Percentiles rank a stretch among this genome's conserved stretches.
phyloP scores from a whole-genome alignment of 805 yeast species.

The Ogataea trehaloabstinens region DNA sequence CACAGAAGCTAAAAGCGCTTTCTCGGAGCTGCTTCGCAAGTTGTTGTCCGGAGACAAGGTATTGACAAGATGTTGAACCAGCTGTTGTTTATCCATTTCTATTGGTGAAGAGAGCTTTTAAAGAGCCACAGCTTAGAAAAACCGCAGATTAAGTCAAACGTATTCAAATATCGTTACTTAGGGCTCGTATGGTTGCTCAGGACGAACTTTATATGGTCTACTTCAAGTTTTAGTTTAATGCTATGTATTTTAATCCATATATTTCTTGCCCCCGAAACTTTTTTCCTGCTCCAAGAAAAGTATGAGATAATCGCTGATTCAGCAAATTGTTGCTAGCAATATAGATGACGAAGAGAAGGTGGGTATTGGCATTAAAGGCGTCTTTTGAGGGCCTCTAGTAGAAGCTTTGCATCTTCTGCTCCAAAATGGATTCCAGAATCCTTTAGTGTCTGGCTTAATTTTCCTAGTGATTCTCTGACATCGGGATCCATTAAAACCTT shows the following conservation, averaged over 20 bases:
- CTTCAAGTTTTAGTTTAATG: no score
- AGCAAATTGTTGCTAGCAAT: no score
- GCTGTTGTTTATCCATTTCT: slow-evolving; percentile 42
- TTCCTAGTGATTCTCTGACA: slow-evolving; percentile 21
- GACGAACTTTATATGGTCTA: no score
- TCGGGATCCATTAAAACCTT: slow-evolving; percentile 29
- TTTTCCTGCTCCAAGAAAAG: no score
- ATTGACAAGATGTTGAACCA: slow-evolving; percentile 45
- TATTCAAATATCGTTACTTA: background rate
- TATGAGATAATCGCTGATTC: no score
- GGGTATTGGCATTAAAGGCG: background rate
- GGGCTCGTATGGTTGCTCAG: background rate
- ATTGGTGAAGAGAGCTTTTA: no score
- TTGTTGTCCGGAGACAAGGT: slow-evolving; percentile 46
- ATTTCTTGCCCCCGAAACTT: no score
- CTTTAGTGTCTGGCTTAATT: slow-evolving; percentile 22
- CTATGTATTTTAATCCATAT: no score
- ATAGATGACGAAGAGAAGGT: no score
- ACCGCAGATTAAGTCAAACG: background rate
- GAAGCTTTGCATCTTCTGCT: slow-evolving; percentile 25
- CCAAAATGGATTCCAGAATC: slow-evolving; percentile 23
- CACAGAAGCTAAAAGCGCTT: slow-evolving; percentile 38
- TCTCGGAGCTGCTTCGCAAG: slow-evolving; percentile 43
- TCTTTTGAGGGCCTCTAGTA: slow-evolving; percentile 21
- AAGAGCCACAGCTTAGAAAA: background rate